Evolutionary conservation across 2,329 filamentous ascomycete genomes (phyloP).

Genomic region (Exutisphaerella laricina): DNA sequence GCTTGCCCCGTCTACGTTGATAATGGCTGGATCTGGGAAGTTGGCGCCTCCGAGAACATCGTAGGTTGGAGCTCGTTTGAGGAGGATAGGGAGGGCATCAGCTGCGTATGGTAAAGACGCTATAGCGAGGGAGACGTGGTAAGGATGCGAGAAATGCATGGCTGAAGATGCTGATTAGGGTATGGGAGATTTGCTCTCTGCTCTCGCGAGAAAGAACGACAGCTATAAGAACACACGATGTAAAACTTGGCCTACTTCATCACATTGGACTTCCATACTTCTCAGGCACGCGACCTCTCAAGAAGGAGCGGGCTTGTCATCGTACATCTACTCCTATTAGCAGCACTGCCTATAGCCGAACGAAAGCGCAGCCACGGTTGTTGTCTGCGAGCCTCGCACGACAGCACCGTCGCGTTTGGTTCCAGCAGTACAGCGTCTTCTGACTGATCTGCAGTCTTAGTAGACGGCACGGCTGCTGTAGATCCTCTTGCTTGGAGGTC

Average conservation of each 20-base stretch:
- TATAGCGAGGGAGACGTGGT: not conserved
- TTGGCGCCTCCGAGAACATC: slow-evolving; percentile 31
- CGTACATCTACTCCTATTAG: not conserved
- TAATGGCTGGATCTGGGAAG: slow-evolving; percentile 52
- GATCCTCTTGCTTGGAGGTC: not conserved
- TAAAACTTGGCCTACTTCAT: not conserved
- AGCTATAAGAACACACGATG: not conserved
- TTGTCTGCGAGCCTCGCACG: not conserved
- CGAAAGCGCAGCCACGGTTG: not conserved
- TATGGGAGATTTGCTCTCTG: not conserved
- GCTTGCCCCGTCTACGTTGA: slow-evolving; percentile 46
- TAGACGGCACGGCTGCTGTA: not conserved
- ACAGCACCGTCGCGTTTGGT: too few species aligned
- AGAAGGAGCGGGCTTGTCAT: not conserved
- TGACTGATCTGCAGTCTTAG: not conserved
- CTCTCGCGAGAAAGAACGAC: not conserved
- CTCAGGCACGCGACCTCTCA: not conserved
- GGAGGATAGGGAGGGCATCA: not conserved
- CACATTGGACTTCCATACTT: not conserved
- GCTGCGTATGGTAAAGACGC: slow-evolving; percentile 1
- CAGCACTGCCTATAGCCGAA: not conserved
- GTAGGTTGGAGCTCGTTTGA: slow-evolving; percentile 8
- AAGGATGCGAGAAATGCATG: slow-evolving; percentile 1
- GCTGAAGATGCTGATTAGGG: not conserved
- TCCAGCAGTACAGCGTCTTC: not conserved